phyloP scores from a whole-genome alignment of 768 basidiomycete genomes.

The Russula dissimulans region DNA sequence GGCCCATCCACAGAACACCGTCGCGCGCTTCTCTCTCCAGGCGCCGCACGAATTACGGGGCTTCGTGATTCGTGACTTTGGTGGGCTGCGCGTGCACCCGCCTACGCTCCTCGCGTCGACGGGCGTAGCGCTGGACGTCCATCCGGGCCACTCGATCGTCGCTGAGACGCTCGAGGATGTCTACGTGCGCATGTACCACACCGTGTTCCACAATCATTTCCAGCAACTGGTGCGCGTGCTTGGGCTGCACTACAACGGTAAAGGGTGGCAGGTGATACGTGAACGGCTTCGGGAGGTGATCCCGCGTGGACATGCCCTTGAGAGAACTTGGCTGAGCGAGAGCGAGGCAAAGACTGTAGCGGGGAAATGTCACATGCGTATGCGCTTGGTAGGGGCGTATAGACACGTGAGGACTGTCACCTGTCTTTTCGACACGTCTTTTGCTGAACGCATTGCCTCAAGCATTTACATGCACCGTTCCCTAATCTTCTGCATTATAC shows the following conservation, averaged over 20 bases:
- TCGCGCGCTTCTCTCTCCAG: conserved; percentile 42
- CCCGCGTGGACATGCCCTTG: conserved; percentile 38
- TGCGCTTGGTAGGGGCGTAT: conserved; percentile 49
- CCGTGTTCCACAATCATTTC: conserved; percentile 49
- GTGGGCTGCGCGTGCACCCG: conserved; percentile 45
- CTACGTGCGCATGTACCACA: conserved; percentile 49
- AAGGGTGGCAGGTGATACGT: conserved; percentile 44
- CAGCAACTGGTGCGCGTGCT: conserved; percentile 52
- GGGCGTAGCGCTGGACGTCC: conserved; percentile 39
- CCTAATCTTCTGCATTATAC: conserved; percentile 46
- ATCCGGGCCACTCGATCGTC: conserved; percentile 33
- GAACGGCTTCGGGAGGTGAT: conserved; percentile 36
- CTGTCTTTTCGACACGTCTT: neutral
- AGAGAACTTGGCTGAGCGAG: conserved; percentile 41
- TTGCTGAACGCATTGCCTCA: conserved; percentile 1
- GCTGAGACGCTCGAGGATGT: conserved; percentile 45
- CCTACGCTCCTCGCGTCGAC: conserved; percentile 42
- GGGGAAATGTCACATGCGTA: conserved; percentile 49
- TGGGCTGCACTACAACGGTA: conserved; percentile 45
- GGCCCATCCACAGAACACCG: conserved; percentile 51
- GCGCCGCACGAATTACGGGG: conserved; percentile 40
- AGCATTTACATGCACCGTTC: conserved; percentile 49
- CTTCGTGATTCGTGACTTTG: conserved; percentile 51
- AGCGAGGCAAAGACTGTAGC: conserved; percentile 37
- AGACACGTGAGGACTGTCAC: conserved; percentile 36